Percentiles rank a stretch among this genome's conserved stretches.
Conservation (phyloP, 2,329 filamentous ascomycete genomes). For the Metarhizium anisopliae region DNA sequence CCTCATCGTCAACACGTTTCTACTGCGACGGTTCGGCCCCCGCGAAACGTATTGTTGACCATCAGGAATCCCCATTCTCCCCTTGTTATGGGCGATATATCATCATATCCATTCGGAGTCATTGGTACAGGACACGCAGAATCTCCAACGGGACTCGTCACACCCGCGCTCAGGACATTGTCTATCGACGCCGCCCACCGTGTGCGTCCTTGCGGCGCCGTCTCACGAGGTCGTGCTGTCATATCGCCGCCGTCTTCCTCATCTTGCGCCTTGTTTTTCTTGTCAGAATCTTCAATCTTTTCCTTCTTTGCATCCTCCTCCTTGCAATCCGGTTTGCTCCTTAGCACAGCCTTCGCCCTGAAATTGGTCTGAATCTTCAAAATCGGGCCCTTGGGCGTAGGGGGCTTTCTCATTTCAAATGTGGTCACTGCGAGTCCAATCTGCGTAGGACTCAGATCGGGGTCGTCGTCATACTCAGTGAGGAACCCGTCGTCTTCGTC, state of each 20-base stretch:
- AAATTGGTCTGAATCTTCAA: slow-evolving; percentile 39
- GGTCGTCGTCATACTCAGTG: slow-evolving; percentile 13
- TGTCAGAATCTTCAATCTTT: slow-evolving; percentile 1
- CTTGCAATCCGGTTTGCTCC: slow-evolving; percentile 2
- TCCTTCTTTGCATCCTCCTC: background rate
- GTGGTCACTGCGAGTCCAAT: slow-evolving; percentile 18
- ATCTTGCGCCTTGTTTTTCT: slow-evolving; percentile 12
- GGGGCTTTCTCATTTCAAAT: slow-evolving; percentile 11
- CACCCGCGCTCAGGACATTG: slow-evolving; percentile 27
- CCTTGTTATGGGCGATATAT: slow-evolving; percentile 53
- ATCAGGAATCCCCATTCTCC: slow-evolving; percentile 57
- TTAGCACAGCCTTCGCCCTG: slow-evolving; percentile 5
- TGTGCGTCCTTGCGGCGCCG: slow-evolving; percentile 15
- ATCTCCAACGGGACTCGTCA: slow-evolving; percentile 13
- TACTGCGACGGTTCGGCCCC: slow-evolving; percentile 37
- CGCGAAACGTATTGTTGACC: slow-evolving; percentile 34
- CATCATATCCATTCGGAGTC: slow-evolving; percentile 52
- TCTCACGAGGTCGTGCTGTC: slow-evolving; percentile 28
- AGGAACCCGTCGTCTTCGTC: slow-evolving; percentile 9
- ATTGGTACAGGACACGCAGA: slow-evolving; percentile 31
- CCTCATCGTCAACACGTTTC: slow-evolving; percentile 35
- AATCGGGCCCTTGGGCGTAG: slow-evolving; percentile 17
- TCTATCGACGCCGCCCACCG: slow-evolving; percentile 33
- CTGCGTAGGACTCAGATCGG: slow-evolving; percentile 3
- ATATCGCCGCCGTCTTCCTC: slow-evolving; percentile 25